phyloP scores from a whole-genome alignment of 306 rosid genomes.

The Alnus glutinosa region DNA sequence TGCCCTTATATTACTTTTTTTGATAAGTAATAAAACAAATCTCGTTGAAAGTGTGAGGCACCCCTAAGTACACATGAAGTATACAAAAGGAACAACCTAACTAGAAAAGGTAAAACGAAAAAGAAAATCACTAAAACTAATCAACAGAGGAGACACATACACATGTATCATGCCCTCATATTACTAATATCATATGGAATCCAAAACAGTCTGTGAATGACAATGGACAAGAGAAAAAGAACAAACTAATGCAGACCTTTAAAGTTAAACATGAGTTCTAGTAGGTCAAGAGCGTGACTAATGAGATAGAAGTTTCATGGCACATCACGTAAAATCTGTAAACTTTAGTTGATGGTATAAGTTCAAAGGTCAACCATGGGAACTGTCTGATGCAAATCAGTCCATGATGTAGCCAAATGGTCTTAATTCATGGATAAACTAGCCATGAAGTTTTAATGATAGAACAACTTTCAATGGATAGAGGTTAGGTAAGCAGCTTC shows the following conservation, averaged over 20 bases:
- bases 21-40: too few relatives aligned
- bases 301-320: neutral
- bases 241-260: neutral
- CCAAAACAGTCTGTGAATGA: neutral
- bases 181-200: neutral
- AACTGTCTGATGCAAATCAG: neutral
- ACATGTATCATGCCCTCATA: neutral
- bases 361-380: neutral
- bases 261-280: neutral
- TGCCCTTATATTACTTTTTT: too few relatives aligned
- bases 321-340: neutral
- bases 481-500: neutral
- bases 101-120: too few relatives aligned
- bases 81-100: too few relatives aligned
- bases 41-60: too few relatives aligned
- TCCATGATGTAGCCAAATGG: neutral
- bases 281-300: neutral
- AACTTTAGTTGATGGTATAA: neutral
- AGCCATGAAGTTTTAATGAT: neutral
- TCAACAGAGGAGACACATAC: too few relatives aligned
- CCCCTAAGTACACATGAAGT: too few relatives aligned
- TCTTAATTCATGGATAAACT: neutral
- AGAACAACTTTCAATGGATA: neutral
- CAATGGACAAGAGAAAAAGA: too few relatives aligned
- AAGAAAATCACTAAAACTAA: too few relatives aligned